These are phyloP conservation scores for Phytophthora nicotianae DNA, from an alignment of 352 stramenopile species.

Conservation along the genomic window DNA sequence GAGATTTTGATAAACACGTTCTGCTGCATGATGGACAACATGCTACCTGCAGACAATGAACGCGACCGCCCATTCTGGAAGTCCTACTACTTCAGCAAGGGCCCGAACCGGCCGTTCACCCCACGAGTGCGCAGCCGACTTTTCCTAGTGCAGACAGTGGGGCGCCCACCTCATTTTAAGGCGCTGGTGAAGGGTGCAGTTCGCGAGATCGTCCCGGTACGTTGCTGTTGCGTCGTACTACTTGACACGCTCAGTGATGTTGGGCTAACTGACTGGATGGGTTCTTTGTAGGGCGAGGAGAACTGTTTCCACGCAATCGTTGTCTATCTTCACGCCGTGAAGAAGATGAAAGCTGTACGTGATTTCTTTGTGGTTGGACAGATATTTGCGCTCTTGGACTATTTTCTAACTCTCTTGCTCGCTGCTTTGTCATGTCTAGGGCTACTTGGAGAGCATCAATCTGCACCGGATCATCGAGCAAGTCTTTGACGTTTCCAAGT, in stretches of 20 bases:
- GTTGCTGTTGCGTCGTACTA: slow-evolving; percentile 17
- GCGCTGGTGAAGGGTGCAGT: slow-evolving; percentile 75
- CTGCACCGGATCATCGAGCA: slow-evolving; percentile 84
- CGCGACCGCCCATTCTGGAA: slow-evolving; percentile 84
- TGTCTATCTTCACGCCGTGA: slow-evolving; percentile 84
- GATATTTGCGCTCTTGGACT: not conserved
- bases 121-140: slow-evolving; percentile 69
- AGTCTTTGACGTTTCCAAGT: slow-evolving; percentile 87
- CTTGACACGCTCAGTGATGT: not conserved
- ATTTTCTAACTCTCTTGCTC: slow-evolving; percentile 3
- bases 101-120: slow-evolving; percentile 76
- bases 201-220: slow-evolving; percentile 82
- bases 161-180: slow-evolving; percentile 85
- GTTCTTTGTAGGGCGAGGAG: slow-evolving; percentile 63
- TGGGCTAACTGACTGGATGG: slow-evolving; percentile 4
- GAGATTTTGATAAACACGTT: slow-evolving; percentile 91
- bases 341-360: slow-evolving; percentile 86
- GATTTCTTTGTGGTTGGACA: not conserved
- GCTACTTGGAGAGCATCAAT: slow-evolving; percentile 89
- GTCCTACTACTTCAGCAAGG: slow-evolving; percentile 79
- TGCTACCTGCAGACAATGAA: slow-evolving; percentile 76
- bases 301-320: slow-evolving; percentile 87
- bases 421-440: slow-evolving; percentile 36
- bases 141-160: slow-evolving; percentile 79
- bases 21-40: slow-evolving; percentile 89